phyloP scores from a whole-genome alignment of 768 basidiomycete genomes.

The Leucosporidium scottii region DNA sequence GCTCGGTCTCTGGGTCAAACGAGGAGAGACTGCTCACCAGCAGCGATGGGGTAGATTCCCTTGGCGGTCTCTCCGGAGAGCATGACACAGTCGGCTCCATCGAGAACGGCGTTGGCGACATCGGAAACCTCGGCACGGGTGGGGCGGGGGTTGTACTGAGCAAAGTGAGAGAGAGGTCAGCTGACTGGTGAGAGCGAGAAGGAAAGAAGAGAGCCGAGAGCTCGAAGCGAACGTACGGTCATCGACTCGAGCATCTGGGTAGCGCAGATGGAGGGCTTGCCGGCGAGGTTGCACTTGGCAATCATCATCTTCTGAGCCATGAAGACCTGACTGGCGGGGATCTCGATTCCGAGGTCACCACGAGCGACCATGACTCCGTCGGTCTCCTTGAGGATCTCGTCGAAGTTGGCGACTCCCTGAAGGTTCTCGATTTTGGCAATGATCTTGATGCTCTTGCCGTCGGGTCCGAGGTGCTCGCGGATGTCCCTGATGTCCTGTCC shows the following conservation, averaged over 20 bases:
- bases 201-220: background rate
- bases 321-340: constrained; percentile 98
- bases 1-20: background rate
- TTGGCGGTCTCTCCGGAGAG: constrained; percentile 98
- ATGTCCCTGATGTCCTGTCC: constrained; percentile 92
- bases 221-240: constrained; percentile 31
- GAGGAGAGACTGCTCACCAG: constrained; percentile 50
- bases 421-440: constrained; percentile 99
- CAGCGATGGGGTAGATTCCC: constrained; percentile 90
- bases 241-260: constrained; percentile 91
- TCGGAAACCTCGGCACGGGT: constrained; percentile 99
- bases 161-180: constrained; percentile 13
- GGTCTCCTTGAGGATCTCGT: constrained; percentile 87
- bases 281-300: constrained; percentile 93
- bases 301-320: constrained; percentile 99
- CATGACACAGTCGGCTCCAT: constrained; percentile 99
- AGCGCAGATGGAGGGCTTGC: constrained; percentile 97
- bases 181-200: background rate
- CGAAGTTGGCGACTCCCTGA: constrained; percentile 97
- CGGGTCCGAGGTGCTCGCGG: constrained; percentile 84
- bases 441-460: constrained; percentile 93
- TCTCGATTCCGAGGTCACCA: constrained; percentile 98
- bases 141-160: constrained; percentile 81
- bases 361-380: constrained; percentile 99
- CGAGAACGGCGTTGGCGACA: constrained; percentile 97